Evolutionary conservation across 1,139 yeast species (phyloP).

Genomic region (Geotrichum phurueaensis): DNA sequence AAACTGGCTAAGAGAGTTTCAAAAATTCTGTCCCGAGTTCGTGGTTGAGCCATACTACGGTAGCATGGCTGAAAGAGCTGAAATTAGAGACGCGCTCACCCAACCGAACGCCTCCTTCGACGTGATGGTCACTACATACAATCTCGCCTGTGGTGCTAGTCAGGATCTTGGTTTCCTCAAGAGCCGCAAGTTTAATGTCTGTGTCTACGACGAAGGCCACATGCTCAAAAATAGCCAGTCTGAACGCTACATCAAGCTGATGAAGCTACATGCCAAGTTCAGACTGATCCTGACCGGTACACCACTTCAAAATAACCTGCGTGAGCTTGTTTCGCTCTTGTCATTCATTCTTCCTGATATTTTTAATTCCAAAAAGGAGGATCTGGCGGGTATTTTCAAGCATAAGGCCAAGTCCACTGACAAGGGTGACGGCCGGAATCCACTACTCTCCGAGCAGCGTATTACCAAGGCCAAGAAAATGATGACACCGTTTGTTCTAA

Average conservation of each 20-base stretch:
- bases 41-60: conserved; percentile 93
- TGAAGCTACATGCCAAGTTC: conserved; percentile 75
- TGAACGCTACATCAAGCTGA: conserved; percentile 79
- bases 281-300: conserved; percentile 90
- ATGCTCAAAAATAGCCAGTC: conserved; percentile 84
- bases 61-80: conserved; percentile 74
- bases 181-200: conserved; percentile 69
- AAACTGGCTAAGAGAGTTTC: conserved; percentile 93
- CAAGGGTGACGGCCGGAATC: conserved; percentile 44
- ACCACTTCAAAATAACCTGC: conserved; percentile 87
- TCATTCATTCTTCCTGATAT: conserved; percentile 85
- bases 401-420: conserved; percentile 70
- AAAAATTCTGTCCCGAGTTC: conserved; percentile 74
- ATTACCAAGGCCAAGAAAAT: conserved; percentile 88
- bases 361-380: conserved; percentile 77
- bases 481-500: conserved; percentile 96
- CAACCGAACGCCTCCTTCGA: conserved; percentile 61
- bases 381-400: conserved; percentile 72
- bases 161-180: conserved; percentile 75
- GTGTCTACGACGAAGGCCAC: conserved; percentile 97
- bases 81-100: conserved; percentile 51
- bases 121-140: conserved; percentile 90
- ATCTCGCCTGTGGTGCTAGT: conserved; percentile 81
- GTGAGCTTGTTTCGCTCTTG: conserved; percentile 80
- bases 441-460: conserved; percentile 83